A percentile compares a stretch with the other conserved stretches of the same genome.
phyloP scores from a whole-genome alignment of 2,329 filamentous ascomycete species.

The Colletotrichum shisoi region DNA sequence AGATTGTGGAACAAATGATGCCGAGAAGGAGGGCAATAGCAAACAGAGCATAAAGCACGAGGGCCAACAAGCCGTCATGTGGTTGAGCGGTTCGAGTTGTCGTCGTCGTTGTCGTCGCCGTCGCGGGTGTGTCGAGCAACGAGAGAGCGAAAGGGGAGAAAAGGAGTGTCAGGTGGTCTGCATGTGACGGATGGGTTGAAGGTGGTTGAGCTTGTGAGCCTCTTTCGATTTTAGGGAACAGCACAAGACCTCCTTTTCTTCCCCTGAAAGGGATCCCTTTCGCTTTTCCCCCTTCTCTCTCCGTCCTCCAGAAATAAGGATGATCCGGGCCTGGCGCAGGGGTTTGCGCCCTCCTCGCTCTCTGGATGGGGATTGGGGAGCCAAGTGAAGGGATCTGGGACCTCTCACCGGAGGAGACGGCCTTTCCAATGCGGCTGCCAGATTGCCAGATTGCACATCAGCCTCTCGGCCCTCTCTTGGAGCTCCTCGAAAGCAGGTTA shows the following conservation, averaged over 20 bases:
- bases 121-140: neutral
- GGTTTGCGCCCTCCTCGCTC: neutral
- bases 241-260: constrained; percentile 34
- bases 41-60: constrained; percentile 13
- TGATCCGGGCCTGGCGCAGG: constrained; percentile 34
- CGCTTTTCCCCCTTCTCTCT: constrained; percentile 1
- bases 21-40: neutral
- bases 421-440: constrained; percentile 19
- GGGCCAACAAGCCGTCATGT: constrained; percentile 32
- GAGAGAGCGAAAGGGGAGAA: neutral
- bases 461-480: neutral
- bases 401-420: neutral
- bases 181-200: constrained; percentile 9
- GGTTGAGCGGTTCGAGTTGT: constrained; percentile 12
- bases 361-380: neutral
- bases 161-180: constrained; percentile 36
- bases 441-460: constrained; percentile 11
- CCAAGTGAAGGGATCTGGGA: constrained; percentile 20
- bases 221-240: constrained; percentile 4
- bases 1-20: constrained; percentile 28
- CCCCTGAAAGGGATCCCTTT: constrained; percentile 2
- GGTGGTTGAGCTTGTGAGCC: constrained; percentile 24
- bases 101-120: neutral
- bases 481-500: constrained; percentile 2
- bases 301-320: constrained; percentile 35